These are phyloP conservation scores for Wickerhamiella siamensis DNA, from an alignment of 805 yeast species.

Conservation along the genomic window DNA sequence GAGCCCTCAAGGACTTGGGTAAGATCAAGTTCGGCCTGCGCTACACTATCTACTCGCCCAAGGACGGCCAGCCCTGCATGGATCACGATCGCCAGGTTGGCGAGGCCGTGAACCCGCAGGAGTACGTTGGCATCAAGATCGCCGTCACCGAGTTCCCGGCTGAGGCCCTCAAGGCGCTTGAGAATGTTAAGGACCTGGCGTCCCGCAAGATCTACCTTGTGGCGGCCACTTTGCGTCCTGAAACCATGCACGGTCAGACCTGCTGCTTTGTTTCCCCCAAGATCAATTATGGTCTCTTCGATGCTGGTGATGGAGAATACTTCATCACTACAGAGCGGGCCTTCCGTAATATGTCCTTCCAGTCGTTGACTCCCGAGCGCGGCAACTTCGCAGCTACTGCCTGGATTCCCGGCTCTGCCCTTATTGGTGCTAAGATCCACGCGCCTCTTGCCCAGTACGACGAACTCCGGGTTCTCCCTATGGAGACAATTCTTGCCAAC, in stretches of 20 bases:
- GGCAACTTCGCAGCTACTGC: conserved; percentile 56
- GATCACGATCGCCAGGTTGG: conserved; percentile 97
- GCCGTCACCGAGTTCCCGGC: conserved; percentile 22
- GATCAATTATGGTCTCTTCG: conserved; percentile 80
- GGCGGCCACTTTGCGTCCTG: conserved; percentile 97
- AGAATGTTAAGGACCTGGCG: conserved; percentile 26
- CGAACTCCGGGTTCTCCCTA: conserved; percentile 74
- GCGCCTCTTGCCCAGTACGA: conserved; percentile 69
- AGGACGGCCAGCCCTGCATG: conserved; percentile 98
- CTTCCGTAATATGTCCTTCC: conserved; percentile 93
- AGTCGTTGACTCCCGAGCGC: conserved; percentile 78
- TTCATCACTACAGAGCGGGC: conserved; percentile 88
- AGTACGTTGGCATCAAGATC: conserved; percentile 87
- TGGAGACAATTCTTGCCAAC: conserved; percentile 89
- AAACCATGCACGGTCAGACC: conserved; percentile 97
- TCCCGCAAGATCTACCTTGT: conserved; percentile 64
- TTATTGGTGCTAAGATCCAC: conserved; percentile 73
- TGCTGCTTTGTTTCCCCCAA: conserved; percentile 96
- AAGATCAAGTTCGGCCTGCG: conserved; percentile 97
- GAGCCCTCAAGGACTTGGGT: conserved; percentile 65
- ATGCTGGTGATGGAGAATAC: conserved; percentile 61
- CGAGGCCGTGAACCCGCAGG: conserved; percentile 95
- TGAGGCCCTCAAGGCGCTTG: conserved; percentile 36
- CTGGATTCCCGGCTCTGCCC: conserved; percentile 49
- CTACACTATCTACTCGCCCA: conserved; percentile 91